Percentiles rank a stretch among this genome's conserved stretches.
phyloP scores from a whole-genome alignment of 306 rosid species.

The Hylodesmum podocarpum region DNA sequence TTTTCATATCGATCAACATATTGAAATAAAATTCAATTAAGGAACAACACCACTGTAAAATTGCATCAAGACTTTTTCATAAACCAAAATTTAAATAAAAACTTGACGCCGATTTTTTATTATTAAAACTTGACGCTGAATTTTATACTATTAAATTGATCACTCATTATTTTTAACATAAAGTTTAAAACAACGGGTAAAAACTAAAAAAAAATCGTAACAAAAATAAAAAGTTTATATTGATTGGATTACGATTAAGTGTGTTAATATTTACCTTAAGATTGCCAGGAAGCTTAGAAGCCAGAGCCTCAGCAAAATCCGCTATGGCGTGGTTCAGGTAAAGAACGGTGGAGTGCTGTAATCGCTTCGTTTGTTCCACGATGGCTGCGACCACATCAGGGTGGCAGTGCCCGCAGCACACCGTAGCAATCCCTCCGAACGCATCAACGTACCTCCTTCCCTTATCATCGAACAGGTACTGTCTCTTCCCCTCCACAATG shows the following conservation, averaged over 20 bases:
- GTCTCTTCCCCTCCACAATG: slow-evolving; percentile 81
- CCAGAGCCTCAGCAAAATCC: slow-evolving; percentile 90
- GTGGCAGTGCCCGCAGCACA: slow-evolving; percentile 95
- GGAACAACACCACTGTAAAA: neutral
- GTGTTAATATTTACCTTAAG: slow-evolving; percentile 66
- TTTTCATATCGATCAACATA: too few species aligned
- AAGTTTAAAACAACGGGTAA: neutral
- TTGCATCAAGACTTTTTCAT: too few species aligned
- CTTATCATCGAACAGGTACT: slow-evolving; percentile 81
- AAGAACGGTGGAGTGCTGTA: slow-evolving; percentile 87
- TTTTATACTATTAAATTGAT: too few species aligned
- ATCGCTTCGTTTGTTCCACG: slow-evolving; percentile 59
- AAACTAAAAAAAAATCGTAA: neutral
- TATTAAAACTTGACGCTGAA: too few species aligned
- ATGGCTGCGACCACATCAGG: slow-evolving; percentile 90
- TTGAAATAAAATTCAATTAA: too few species aligned
- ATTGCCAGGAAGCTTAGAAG: slow-evolving; percentile 78
- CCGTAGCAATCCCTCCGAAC: slow-evolving; percentile 95
- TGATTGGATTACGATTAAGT: neutral
- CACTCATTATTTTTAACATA: too few species aligned
- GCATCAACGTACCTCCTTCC: slow-evolving; percentile 88
- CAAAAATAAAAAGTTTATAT: too few species aligned
- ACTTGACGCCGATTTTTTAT: neutral
- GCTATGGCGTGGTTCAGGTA: slow-evolving; percentile 73
- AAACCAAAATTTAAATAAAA: too few species aligned